A percentile compares a stretch with the other conserved stretches of the same genome.
phyloP scores from a whole-genome alignment of 345 rosid genomes.

The Garcia nutans region DNA sequence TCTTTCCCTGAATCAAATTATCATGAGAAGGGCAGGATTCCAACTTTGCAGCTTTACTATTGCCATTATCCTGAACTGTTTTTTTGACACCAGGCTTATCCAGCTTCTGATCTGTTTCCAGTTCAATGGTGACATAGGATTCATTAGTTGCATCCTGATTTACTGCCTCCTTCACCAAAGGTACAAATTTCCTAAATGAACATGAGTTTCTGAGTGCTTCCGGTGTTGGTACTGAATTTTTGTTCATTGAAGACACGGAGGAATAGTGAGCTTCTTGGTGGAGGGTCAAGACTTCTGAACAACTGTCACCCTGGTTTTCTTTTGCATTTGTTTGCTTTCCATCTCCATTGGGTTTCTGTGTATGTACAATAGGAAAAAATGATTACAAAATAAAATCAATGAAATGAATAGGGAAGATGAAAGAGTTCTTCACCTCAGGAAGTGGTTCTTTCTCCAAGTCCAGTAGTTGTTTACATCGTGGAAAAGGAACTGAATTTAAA shows the following conservation, averaged over 20 bases:
- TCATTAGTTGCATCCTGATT: constrained; percentile 28
- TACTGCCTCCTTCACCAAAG: constrained; percentile 46
- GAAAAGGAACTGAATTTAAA: constrained; percentile 46
- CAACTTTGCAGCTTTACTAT: constrained; percentile 43
- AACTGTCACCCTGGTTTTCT: constrained; percentile 59
- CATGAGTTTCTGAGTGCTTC: constrained; percentile 37
- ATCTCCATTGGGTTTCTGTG: constrained; percentile 51
- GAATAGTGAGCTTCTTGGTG: constrained; percentile 51
- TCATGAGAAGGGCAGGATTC: constrained; percentile 39
- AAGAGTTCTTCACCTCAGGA: constrained; percentile 51
- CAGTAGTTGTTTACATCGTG: constrained; percentile 42
- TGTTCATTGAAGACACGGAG: constrained; percentile 54
- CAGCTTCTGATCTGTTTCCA: constrained; percentile 34
- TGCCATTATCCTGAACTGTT: constrained; percentile 47
- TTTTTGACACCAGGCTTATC: constrained; percentile 41
- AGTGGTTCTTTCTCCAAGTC: constrained; percentile 60
- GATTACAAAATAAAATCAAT: constrained; percentile 6
- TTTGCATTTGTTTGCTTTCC: constrained; percentile 42
- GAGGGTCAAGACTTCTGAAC: constrained; percentile 59
- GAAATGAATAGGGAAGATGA: constrained; percentile 1
- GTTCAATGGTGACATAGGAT: constrained; percentile 31
- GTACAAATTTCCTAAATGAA: constrained; percentile 61
- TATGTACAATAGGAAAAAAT: constrained; percentile 17
- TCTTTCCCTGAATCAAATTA: constrained; percentile 38
- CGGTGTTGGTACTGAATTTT: constrained; percentile 40